phyloP scores from a whole-genome alignment of 352 stramenopile genomes.

The Phytophthora palmivora region DNA sequence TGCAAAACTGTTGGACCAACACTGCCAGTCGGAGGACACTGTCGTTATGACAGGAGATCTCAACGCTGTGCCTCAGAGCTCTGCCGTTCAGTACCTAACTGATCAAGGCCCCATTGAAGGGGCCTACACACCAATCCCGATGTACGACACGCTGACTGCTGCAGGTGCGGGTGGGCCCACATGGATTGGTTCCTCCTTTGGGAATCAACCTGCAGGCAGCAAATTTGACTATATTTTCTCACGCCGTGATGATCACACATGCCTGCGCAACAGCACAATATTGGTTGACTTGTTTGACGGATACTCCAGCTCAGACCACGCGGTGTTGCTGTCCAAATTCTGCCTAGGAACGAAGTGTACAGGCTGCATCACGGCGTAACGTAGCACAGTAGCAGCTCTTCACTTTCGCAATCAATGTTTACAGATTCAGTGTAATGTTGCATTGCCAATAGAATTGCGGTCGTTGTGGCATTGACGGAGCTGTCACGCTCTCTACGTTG shows the following conservation, averaged over 20 bases:
- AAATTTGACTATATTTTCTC: conserved; percentile 83
- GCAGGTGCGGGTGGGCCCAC: conserved; percentile 49
- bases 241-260: conserved; percentile 53
- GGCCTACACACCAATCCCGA: conserved; percentile 43
- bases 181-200: conserved; percentile 72
- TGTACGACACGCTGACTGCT: conserved; percentile 71
- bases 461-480: neutral
- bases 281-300: conserved; percentile 57
- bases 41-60: conserved; percentile 77
- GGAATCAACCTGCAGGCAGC: conserved; percentile 21
- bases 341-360: conserved; percentile 53
- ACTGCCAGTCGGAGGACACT: conserved; percentile 54
- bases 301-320: conserved; percentile 73
- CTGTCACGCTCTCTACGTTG: too few relatives aligned
- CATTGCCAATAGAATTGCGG: neutral
- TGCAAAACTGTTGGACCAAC: conserved; percentile 44
- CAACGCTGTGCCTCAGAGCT: conserved; percentile 49
- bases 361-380: conserved; percentile 28
- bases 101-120: conserved; percentile 33
- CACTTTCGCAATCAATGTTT: neutral
- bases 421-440: conserved; percentile 3
- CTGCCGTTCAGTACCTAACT: conserved; percentile 54
- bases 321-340: conserved; percentile 63
- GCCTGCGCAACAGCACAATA: conserved; percentile 46
- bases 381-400: neutral